Base-by-base conservation (phyloP, 2,329 filamentous ascomycete species). In the Fusarium foetens region DNA sequence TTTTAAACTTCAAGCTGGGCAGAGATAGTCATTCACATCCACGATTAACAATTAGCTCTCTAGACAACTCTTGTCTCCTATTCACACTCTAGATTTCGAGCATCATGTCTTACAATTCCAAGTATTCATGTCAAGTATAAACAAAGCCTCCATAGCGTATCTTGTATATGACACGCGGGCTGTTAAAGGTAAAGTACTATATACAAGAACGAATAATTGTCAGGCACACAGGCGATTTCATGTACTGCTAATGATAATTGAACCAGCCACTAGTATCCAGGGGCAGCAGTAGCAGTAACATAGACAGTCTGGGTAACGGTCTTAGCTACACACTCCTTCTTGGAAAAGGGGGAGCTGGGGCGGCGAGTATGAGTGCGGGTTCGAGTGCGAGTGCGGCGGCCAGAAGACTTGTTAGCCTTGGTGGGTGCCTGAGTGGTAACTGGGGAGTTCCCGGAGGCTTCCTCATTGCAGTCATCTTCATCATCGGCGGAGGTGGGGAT, bases 221-320 rank as follows among this genome's bases (percentile, higher is more conserved):
- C 23, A 43, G 46, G 27, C 38, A 29, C 38, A 39, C 25, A 36
- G 19, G 21, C 19, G 25, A 53, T 41, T 45, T 25, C 31, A 45
- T 49, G 14, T 39, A 29, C 33, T 42, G 14, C 36, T 61, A 31
- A 43, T 11, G 12, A 16, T 31, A 17, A 52, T 31, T 41, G 25
- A 21, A 12, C 33, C n/a, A 36, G n/a, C 38, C n/a, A 29, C 42
- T 70, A 70, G 55, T 63, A 66, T 41, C 51, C 45, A 27, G 65
- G 38, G 36, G 29, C 53, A 29, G 64, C 31, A 27, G 72, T 74
- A 13, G 72, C 69, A 58, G 75, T 77, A 48, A 77, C 75, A 36
- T 77, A 77, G 61, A 75, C 70, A 2, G 75, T 77, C 14, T 63
- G 58, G 39, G 63, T 75, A 6, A 77, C 70, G 12, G 75, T 77